These are phyloP conservation scores for Persicaria tinctoria DNA, from an alignment of 148 eudicot species.

Conservation along the genomic window DNA sequence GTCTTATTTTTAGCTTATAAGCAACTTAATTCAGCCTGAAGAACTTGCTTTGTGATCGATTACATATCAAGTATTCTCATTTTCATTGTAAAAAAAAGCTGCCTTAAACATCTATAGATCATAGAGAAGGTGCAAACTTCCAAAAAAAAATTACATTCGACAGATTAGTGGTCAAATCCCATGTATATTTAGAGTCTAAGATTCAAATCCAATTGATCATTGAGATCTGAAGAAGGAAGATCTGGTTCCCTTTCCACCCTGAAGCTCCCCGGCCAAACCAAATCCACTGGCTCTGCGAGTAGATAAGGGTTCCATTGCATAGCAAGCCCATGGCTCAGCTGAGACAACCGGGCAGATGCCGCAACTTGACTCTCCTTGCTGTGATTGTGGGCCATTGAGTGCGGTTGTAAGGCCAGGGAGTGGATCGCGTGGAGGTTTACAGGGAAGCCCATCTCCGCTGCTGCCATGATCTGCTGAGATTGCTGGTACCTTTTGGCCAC, in stretches of 20 bases:
- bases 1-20: too few relatives aligned
- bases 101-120: background rate
- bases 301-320: constrained; percentile 1
- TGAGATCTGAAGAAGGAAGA: background rate
- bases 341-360: background rate
- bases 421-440: constrained; percentile 2
- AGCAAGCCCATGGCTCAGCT: background rate
- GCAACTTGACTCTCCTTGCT: background rate
- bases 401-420: constrained; percentile 3
- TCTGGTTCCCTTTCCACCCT: background rate
- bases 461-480: constrained; percentile 15
- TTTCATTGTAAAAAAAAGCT: background rate
- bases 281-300: background rate
- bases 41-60: background rate
- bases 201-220: constrained; percentile 12
- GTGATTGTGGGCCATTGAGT: background rate
- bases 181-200: constrained; percentile 4
- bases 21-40: background rate
- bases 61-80: background rate
- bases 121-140: background rate
- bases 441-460: constrained; percentile 11
- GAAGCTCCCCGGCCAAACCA: constrained; percentile 14
- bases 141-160: background rate
- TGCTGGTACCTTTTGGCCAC: constrained; percentile 12
- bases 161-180: constrained; percentile 7